Percentiles rank a stretch among this genome's conserved stretches.
These are phyloP conservation scores for Melampsora americana DNA, from an alignment of 1,284 basidiomycete genomes.

Conservation along the genomic window DNA sequence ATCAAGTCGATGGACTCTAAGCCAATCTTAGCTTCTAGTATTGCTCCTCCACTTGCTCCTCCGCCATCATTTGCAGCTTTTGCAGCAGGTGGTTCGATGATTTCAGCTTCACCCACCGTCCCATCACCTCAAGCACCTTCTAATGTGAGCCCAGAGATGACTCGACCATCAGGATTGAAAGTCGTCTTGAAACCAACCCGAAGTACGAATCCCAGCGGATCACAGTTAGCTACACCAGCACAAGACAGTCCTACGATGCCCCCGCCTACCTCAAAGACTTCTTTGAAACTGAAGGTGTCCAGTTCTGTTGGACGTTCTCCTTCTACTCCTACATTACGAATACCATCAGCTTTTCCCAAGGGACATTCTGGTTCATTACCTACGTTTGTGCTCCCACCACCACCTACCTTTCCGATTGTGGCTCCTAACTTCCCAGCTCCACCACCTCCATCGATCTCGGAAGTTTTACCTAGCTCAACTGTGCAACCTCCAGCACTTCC, in stretches of 20 bases:
- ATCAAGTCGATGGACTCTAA: conserved; percentile 16
- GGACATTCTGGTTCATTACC: conserved; percentile 3
- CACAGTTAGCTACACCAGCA: background rate
- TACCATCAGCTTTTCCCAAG: background rate
- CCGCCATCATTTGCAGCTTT: conserved; percentile 43
- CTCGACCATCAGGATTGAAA: conserved; percentile 31
- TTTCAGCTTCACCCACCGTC: conserved; percentile 1
- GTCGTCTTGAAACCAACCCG: conserved; percentile 24
- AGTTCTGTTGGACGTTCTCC: background rate
- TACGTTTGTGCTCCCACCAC: conserved; percentile 9
- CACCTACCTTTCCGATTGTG: conserved; percentile 1
- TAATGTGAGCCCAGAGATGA: conserved; percentile 22
- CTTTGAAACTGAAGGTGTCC: conserved; percentile 29
- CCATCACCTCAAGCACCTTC: conserved; percentile 11
- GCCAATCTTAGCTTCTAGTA: conserved; percentile 1
- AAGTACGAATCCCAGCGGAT: background rate
- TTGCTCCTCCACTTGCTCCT: conserved; percentile 37
- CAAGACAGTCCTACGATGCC: conserved; percentile 8
- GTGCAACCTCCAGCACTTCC: background rate
- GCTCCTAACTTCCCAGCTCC: conserved; percentile 21
- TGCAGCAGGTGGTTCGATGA: conserved; percentile 40
- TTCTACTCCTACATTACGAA: conserved; percentile 2
- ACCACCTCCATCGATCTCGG: conserved; percentile 6
- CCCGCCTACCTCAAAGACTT: conserved; percentile 12
- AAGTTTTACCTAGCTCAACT: background rate